Conservation (phyloP, 202 grass and related monocot species). For the Cymbopogon flexuosus region DNA sequence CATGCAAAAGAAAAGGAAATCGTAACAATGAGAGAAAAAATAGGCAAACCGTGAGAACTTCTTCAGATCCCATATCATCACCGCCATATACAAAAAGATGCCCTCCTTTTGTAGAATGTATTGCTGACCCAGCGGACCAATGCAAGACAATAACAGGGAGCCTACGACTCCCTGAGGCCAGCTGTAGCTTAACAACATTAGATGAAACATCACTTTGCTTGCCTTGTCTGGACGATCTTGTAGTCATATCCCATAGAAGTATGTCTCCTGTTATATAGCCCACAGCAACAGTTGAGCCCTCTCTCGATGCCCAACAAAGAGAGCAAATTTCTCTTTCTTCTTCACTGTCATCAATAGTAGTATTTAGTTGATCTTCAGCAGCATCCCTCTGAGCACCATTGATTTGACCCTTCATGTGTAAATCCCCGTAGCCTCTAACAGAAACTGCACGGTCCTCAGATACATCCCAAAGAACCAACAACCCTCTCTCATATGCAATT, state of each 20-base stretch:
- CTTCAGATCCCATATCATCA: conserved; percentile 98
- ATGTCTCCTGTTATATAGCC: conserved; percentile 94
- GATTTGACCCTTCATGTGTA: conserved; percentile 48
- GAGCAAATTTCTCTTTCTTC: conserved; percentile 89
- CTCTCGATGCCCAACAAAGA: conserved; percentile 76
- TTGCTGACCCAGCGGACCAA: conserved; percentile 59
- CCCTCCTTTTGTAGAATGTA: conserved; percentile 54
- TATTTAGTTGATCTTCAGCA: conserved; percentile 29
- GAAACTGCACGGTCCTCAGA: conserved; percentile 45
- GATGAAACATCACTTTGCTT: conserved; percentile 44
- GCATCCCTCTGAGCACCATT: conserved; percentile 23
- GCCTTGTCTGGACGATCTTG: conserved; percentile 38
- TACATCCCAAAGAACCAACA: conserved; percentile 94
- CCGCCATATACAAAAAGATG: conserved; percentile 97
- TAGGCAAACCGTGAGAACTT: conserved; percentile 78
- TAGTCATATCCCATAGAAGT: conserved; percentile 70
- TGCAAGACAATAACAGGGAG: conserved; percentile 97
- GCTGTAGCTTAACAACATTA: conserved; percentile 76
- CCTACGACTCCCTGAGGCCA: conserved; percentile 74
- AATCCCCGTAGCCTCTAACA: conserved; percentile 52
- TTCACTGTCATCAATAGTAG: conserved; percentile 38
- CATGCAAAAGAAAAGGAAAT: conserved; percentile 18
- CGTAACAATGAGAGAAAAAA: conserved; percentile 10
- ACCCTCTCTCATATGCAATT: conserved; percentile 80
- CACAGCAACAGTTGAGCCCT: conserved; percentile 56